Evolutionary conservation across 2,329 filamentous ascomycete genomes (phyloP).

Genomic region (Boeremia lycopersici): DNA sequence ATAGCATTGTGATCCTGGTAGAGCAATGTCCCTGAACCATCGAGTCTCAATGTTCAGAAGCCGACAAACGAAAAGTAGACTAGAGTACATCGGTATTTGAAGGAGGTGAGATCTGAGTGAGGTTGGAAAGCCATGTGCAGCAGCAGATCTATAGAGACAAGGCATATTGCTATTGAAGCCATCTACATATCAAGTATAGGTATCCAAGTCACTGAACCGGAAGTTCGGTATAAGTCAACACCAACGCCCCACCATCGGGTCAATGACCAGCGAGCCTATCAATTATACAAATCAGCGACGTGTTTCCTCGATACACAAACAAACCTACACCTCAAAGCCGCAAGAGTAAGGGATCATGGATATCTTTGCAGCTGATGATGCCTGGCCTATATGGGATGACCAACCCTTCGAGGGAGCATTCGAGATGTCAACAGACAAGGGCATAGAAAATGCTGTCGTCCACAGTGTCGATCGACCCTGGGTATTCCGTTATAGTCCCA

Average conservation of each 20-base stretch:
- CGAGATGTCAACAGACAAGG: neutral
- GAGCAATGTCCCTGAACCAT: too few species aligned
- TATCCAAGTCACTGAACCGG: neutral
- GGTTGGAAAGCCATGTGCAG: neutral
- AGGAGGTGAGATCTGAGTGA: too few species aligned
- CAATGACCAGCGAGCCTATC: slow-evolving; percentile 7
- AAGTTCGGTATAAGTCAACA: neutral
- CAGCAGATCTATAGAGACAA: neutral
- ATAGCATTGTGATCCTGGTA: too few species aligned
- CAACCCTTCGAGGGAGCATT: slow-evolving; percentile 21
- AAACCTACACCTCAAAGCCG: neutral
- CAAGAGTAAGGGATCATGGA: neutral
- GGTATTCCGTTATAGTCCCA: slow-evolving; percentile 23
- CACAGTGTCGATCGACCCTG: slow-evolving; percentile 20
- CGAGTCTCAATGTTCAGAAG: too few species aligned
- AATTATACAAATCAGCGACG: neutral
- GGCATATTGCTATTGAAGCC: neutral
- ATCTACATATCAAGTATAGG: neutral
- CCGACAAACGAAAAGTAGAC: too few species aligned
- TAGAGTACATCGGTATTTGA: too few species aligned
- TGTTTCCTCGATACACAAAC: neutral
- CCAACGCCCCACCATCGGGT: slow-evolving; percentile 4
- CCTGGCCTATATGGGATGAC: slow-evolving; percentile 15
- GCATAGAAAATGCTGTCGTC: slow-evolving; percentile 19
- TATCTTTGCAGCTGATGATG: slow-evolving; percentile 6